Conservation (phyloP, 108 stramenopile genomes). For the Poteriospumella lacustris region DNA sequence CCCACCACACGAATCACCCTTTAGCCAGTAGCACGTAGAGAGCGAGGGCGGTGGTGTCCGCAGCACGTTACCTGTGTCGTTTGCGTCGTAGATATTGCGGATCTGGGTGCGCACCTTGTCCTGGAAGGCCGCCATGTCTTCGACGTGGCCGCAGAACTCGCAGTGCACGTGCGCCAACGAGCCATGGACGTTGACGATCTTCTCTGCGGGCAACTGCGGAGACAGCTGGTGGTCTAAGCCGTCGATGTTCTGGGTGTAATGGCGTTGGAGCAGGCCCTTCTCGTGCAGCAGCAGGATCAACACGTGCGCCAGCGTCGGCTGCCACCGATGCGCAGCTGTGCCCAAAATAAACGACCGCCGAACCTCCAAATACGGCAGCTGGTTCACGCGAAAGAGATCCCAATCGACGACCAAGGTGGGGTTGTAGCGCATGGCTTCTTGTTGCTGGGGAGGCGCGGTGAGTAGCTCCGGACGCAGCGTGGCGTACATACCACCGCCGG, state of each 20-base stretch:
- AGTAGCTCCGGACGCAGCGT: conserved; percentile 64
- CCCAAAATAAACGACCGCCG: conserved; percentile 74
- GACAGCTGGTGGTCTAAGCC: conserved; percentile 64
- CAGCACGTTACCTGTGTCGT: no score
- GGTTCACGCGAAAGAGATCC: conserved; percentile 68
- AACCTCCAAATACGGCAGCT: conserved; percentile 72
- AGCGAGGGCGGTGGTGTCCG: no score
- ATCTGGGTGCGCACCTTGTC: conserved; percentile 55
- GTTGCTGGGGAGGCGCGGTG: conserved; percentile 58
- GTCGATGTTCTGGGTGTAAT: conserved; percentile 79
- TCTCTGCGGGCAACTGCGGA: conserved; percentile 60
- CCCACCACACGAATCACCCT: no score
- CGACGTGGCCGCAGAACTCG: conserved; percentile 59
- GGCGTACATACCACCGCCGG: conserved; percentile 74
- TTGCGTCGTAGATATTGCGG: conserved; percentile 66
- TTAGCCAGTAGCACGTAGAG: no score
- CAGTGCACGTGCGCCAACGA: conserved; percentile 71
- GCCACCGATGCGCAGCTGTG: conserved; percentile 58
- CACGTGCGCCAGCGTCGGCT: conserved; percentile 72
- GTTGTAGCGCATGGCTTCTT: conserved; percentile 54
- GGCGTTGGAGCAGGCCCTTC: conserved; percentile 60
- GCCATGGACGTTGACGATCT: conserved; percentile 73
- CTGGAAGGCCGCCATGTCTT: conserved; percentile 61
- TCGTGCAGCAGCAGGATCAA: conserved; percentile 70
- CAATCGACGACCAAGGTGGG: conserved; percentile 64